These are phyloP conservation scores for Gossypium longicalyx DNA, from an alignment of 345 rosid genomes.

Conservation along the genomic window DNA sequence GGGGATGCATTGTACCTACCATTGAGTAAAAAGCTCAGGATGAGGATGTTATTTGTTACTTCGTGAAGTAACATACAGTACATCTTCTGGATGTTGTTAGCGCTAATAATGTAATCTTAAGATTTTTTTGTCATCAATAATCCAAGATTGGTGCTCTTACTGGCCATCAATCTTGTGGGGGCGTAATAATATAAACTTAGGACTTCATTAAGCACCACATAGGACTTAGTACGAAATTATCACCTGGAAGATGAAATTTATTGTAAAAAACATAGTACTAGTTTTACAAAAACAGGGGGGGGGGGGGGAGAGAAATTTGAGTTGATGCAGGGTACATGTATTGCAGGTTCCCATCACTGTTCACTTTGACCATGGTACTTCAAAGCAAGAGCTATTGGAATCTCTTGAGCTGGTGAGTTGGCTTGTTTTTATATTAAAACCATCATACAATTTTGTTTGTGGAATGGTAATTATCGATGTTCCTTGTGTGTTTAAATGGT, in stretches of 20 bases:
- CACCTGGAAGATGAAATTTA: background rate
- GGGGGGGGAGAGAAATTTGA: background rate
- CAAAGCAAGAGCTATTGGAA: conserved; percentile 74
- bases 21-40: background rate
- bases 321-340: conserved; percentile 1
- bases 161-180: too few species aligned
- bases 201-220: background rate
- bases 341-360: conserved; percentile 89
- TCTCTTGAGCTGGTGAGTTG: conserved; percentile 67
- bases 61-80: background rate
- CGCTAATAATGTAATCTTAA: too few species aligned
- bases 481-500: background rate
- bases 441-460: conserved; percentile 5
- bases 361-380: conserved; percentile 92
- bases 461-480: background rate
- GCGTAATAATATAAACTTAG: too few species aligned
- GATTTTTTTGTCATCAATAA: too few species aligned
- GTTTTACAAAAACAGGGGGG: background rate
- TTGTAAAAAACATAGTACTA: background rate
- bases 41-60: background rate
- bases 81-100: background rate
- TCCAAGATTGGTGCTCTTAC: too few species aligned
- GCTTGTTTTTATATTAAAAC: background rate
- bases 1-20: too few species aligned
- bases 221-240: background rate